Evolutionary conservation across 768 basidiomycete genomes (phyloP).

Genomic region (Tricholoma saponaceum): DNA sequence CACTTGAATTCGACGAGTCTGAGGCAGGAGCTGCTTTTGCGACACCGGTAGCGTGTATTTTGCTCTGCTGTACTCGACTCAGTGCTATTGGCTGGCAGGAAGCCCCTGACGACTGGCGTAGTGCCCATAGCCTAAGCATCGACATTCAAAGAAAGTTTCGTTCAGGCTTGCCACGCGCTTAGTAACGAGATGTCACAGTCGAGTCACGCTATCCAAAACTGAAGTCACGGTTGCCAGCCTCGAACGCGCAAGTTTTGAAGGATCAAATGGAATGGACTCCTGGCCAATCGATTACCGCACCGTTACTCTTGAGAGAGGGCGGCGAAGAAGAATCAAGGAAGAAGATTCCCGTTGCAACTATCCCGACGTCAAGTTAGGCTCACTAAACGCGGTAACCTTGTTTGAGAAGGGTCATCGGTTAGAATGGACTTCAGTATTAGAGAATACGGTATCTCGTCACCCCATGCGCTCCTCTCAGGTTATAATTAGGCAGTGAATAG

Average conservation of each 20-base stretch:
- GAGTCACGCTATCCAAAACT: no score
- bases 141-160: no score
- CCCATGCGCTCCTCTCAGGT: constrained; percentile 10
- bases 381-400: constrained; percentile 54
- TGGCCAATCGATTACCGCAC: constrained; percentile 58
- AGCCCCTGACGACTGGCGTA: constrained; percentile 32
- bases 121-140: constrained; percentile 54
- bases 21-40: constrained; percentile 27
- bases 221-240: constrained; percentile 1
- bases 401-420: constrained; percentile 37
- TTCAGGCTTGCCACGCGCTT: no score
- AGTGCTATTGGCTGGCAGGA: constrained; percentile 27
- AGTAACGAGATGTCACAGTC: background rate
- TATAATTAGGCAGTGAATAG: background rate
- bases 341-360: constrained; percentile 30
- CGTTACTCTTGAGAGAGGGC: constrained; percentile 11
- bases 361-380: constrained; percentile 55
- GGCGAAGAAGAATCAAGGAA: constrained; percentile 27
- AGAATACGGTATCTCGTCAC: constrained; percentile 22
- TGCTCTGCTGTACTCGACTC: background rate
- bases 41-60: constrained; percentile 41
- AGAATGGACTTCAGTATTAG: constrained; percentile 48
- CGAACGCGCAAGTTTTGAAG: constrained; percentile 19
- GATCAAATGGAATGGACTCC: constrained; percentile 65
- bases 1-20: constrained; percentile 24